phyloP scores from a whole-genome alignment of 129 eudicot genomes.

The Saposhnikovia divaricata region DNA sequence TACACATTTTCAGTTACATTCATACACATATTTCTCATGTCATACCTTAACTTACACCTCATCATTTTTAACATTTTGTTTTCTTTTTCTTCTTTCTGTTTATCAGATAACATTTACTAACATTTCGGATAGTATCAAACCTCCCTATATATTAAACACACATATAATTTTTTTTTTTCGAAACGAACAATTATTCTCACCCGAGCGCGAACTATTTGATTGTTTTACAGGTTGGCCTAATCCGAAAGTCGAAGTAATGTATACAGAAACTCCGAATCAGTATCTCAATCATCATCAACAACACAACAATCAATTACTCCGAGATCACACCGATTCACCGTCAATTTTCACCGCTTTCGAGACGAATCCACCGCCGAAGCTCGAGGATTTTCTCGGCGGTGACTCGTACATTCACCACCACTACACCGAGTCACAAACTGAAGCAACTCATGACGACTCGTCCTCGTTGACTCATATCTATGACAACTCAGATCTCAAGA shows the following conservation, averaged over 20 bases:
- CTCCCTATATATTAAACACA: background rate
- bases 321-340: constrained; percentile 25
- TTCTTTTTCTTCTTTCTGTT: background rate
- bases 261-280: constrained; percentile 23
- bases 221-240: constrained; percentile 33
- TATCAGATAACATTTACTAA: background rate
- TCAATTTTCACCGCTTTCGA: constrained; percentile 31
- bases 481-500: constrained; percentile 64
- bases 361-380: constrained; percentile 59
- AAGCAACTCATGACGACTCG: constrained; percentile 79
- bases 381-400: constrained; percentile 81
- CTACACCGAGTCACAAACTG: constrained; percentile 45
- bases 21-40: background rate
- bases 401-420: constrained; percentile 27
- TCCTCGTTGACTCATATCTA: constrained; percentile 81
- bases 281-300: constrained; percentile 4
- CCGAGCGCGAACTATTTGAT: background rate
- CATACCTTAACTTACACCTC: background rate
- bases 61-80: background rate
- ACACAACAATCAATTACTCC: constrained; percentile 15
- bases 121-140: constrained; percentile 1
- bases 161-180: background rate
- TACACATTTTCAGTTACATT: constrained; percentile 2
- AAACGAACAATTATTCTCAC: background rate
- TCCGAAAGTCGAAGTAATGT: constrained; percentile 41